Base-by-base conservation (phyloP, 176 grass and related monocot genomes). In the Lolium multiflorum region DNA sequence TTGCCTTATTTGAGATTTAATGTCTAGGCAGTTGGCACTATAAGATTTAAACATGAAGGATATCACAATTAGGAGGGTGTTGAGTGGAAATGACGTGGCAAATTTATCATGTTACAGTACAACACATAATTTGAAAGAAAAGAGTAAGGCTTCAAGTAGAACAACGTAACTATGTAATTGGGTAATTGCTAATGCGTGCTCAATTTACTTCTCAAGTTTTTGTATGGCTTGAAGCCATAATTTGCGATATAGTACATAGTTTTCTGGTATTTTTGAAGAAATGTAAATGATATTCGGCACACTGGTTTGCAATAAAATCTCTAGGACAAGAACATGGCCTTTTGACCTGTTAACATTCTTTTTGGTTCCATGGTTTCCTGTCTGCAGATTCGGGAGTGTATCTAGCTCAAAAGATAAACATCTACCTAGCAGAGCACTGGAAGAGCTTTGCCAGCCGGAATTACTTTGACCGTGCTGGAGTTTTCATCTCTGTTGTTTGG, bases 401-500 rank as follows among this genome's bases (percentile, higher is more conserved):
- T 85, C 55, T 91, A 69, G 88, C 93, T 64, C 89, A 95, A 81
- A 93, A 74, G 81, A 83, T 95, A 39, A 93, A 95, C 80, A 83
- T 49, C 62, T 91, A 91, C 76, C 52, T 95, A 39, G 81, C 66
- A 35, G 48, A 89, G 25, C 73, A 89, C 46, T 95, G 93, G 93
- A 87, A 80, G 84, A 91, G 41, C 88, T 92, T 95, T 50, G 84
- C 83, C 5, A 76, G 51, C 41, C 81, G 57, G 60, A 93, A 95
- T 74, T 91, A 95, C 52, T 95, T 92, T 25, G 91, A 95, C 43
- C 86, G 0, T 37, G 51, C 87, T 84, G 93, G 93, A 80, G 69
- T 95, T 68, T 95, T 95, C 55, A 60, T 95, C 47, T 92, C 93
- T 46, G 77, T 89, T 17, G 59, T 92, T 48, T 89, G 93, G 91